Conservation (phyloP, 805 yeast genomes). For the Candida manassasensis region DNA sequence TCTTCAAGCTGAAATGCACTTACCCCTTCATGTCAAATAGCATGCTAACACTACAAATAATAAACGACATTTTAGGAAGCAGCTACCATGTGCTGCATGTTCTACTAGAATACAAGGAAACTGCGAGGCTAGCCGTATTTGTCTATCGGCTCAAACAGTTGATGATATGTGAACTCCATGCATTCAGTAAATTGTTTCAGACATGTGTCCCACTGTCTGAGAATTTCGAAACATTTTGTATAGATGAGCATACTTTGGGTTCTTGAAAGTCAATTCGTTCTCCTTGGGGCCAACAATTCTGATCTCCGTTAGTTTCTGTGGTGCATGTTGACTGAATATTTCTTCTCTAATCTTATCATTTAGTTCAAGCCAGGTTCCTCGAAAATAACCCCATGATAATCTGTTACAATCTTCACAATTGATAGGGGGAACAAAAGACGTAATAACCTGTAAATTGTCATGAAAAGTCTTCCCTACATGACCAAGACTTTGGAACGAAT, state of each 20-base stretch:
- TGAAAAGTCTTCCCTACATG: constrained; percentile 1
- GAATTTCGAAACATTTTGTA: too few species aligned
- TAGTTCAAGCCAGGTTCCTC: background rate
- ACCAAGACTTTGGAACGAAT: constrained; percentile 2
- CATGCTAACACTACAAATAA: too few species aligned
- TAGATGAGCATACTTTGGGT: background rate
- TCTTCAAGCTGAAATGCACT: too few species aligned
- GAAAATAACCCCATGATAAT: constrained; percentile 1
- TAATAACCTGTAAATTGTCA: constrained; percentile 1
- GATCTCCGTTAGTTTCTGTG: background rate
- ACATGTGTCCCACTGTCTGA: too few species aligned
- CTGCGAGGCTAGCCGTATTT: too few species aligned
- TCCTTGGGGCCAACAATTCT: background rate
- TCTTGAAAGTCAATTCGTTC: background rate
- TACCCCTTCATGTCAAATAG: too few species aligned
- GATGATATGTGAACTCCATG: too few species aligned
- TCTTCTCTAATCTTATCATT: background rate
- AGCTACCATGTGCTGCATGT: too few species aligned
- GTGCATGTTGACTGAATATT: background rate
- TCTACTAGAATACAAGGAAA: too few species aligned
- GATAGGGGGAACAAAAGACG: constrained; percentile 1
- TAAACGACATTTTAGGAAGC: too few species aligned
- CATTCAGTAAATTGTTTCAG: too few species aligned
- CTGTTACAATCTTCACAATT: background rate
- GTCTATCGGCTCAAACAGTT: too few species aligned